phyloP scores from a whole-genome alignment of 768 basidiomycete genomes.

The Serendipita vermifera region DNA sequence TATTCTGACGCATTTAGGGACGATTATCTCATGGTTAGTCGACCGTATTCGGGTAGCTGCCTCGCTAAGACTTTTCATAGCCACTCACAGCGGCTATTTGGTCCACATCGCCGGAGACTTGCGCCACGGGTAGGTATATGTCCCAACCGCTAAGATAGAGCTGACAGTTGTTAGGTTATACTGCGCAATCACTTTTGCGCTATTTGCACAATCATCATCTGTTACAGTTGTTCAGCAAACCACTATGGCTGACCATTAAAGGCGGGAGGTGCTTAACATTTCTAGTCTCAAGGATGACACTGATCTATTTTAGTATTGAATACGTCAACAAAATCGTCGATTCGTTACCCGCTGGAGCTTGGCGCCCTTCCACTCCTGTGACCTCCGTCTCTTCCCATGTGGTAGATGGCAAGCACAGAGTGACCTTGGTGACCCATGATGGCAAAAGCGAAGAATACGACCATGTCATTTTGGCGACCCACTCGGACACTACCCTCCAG shows the following conservation, averaged over 20 bases:
- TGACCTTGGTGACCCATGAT: slow-evolving; percentile 35
- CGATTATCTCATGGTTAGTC: slow-evolving; percentile 57
- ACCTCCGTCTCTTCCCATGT: slow-evolving; percentile 28
- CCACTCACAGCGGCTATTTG: slow-evolving; percentile 74
- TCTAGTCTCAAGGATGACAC: no score
- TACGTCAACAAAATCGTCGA: slow-evolving; percentile 54
- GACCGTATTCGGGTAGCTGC: not conserved
- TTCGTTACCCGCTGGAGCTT: slow-evolving; percentile 35
- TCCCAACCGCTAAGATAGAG: no score
- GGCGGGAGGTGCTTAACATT: slow-evolving; percentile 55
- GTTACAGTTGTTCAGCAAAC: slow-evolving; percentile 55
- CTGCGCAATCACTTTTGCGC: slow-evolving; percentile 22
- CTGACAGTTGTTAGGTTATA: slow-evolving; percentile 28
- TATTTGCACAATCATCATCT: slow-evolving; percentile 59
- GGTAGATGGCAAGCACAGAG: slow-evolving; percentile 15
- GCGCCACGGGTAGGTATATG: slow-evolving; percentile 34
- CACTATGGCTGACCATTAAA: slow-evolving; percentile 57
- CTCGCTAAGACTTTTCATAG: slow-evolving; percentile 24
- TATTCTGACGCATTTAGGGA: slow-evolving; percentile 58
- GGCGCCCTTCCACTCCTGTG: slow-evolving; percentile 51
- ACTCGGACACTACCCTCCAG: slow-evolving; percentile 48
- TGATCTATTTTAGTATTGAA: slow-evolving; percentile 30
- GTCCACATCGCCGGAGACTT: slow-evolving; percentile 62
- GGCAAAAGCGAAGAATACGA: slow-evolving; percentile 42
- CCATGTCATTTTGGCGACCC: slow-evolving; percentile 60